A percentile compares a stretch with the other conserved stretches of the same genome.
Evolutionary conservation across 2,329 filamentous ascomycete species (phyloP).

Genomic region (Dissoconium aciculare): DNA sequence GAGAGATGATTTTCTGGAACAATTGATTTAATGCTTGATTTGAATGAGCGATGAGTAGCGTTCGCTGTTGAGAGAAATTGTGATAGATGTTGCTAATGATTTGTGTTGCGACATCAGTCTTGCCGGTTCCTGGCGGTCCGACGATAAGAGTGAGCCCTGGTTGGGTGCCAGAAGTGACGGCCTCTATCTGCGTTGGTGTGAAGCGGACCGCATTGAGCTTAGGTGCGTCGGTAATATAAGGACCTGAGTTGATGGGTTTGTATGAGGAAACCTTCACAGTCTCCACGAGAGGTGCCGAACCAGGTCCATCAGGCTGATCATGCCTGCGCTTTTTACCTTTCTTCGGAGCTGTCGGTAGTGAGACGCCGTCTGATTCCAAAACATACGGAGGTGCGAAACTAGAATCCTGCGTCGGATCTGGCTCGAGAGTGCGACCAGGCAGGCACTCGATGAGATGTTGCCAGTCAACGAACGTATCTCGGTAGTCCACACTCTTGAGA

Average conservation of each 20-base stretch:
- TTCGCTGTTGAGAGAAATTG: conserved; percentile 87
- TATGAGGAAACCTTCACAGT: conserved; percentile 77
- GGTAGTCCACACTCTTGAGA: conserved; percentile 67
- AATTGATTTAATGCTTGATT: conserved; percentile 96
- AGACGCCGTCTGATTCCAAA: conserved; percentile 40
- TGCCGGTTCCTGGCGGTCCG: conserved; percentile 89
- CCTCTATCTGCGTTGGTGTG: conserved; percentile 79
- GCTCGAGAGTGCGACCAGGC: conserved; percentile 74
- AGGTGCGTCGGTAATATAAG: conserved; percentile 72
- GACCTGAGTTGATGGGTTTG: conserved; percentile 72
- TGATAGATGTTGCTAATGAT: conserved; percentile 99
- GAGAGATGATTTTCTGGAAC: conserved; percentile 91
- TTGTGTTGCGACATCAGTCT: conserved; percentile 97
- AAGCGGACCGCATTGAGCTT: conserved; percentile 76
- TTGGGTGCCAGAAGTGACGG: conserved; percentile 84
- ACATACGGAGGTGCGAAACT: conserved; percentile 83
- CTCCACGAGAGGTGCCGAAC: conserved; percentile 44
- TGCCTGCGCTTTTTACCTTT: conserved; percentile 76
- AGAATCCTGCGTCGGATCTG: conserved; percentile 52
- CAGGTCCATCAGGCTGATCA: conserved; percentile 52
- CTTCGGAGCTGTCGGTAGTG: conserved; percentile 35
- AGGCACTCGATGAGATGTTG: conserved; percentile 81
- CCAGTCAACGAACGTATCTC: conserved; percentile 93
- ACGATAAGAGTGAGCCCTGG: conserved; percentile 88
- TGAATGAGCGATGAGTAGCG: conserved; percentile 84